Base-by-base conservation (phyloP, 2,329 filamentous ascomycete species). In the Macrophomina pseudophaseolina region DNA sequence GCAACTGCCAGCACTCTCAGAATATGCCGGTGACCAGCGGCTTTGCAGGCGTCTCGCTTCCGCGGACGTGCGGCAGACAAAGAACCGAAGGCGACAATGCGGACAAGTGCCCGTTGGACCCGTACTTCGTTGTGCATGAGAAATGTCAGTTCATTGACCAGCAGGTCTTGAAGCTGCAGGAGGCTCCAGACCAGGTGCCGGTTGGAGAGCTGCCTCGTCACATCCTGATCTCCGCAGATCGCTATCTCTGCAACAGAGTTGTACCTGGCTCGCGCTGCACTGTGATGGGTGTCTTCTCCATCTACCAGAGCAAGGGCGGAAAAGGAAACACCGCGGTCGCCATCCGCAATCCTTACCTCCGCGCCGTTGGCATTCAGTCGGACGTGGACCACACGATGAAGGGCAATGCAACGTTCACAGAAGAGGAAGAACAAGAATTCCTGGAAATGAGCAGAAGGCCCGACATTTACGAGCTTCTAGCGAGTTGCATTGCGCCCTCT, bases 371-470 rank as follows among this genome's bases (percentile, higher is more conserved):
- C 4, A 94, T 99, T 67, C 91, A 93, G 71, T 93, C 91, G 11
- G 94, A 97, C 74, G 84, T 95, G 14, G 94, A 97, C 73, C 91
- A 97, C 74, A 94, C 92, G 3, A 89, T 91, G 63, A 96, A 96
- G 76, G 94, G 94, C 23, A 90, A 88, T 71, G 88, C 91, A 0
- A 86, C 91, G 16, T 98, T 97, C 79, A 91, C 91, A 0, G 95
- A 97, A 77, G 93, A 97, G 74, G 95, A 99, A 74, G 95, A 99
- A 80, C 94, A 98, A 77, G 94, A 99, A 72, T 99, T 98, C 69
- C 79, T 91, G 58, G 94, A 98, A 75, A 87, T 99, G 82, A 97
- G 94, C 76, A 86, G 95, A 70, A 85, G 93, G 62, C 92, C 93
- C 7, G 94, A 98, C 75, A 86, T 99, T n/a, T 99, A 98, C 79